Percentiles rank a stretch among this genome's conserved stretches.
Evolutionary conservation across 2,329 filamentous ascomycete species (phyloP).

Genomic region (Diplodia sapinea): DNA sequence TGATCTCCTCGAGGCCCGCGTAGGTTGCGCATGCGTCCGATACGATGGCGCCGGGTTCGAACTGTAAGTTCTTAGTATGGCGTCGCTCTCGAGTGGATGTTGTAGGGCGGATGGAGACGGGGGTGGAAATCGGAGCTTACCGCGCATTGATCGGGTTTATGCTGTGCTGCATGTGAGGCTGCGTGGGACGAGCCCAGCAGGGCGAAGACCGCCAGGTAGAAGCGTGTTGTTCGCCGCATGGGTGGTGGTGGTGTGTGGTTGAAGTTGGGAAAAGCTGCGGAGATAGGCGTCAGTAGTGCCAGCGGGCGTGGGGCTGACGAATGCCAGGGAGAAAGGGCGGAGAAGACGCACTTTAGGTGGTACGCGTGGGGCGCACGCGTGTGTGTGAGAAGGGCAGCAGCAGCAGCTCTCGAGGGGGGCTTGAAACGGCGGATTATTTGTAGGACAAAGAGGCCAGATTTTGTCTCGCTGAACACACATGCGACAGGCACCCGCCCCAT

Average conservation of each 20-base stretch:
- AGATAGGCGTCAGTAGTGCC: constrained; percentile 15
- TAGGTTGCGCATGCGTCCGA: constrained; percentile 95
- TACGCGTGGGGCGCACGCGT: neutral
- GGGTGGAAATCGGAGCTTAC: constrained; percentile 51
- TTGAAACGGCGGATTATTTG: constrained; percentile 27
- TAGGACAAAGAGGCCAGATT: constrained; percentile 47
- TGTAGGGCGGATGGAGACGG: constrained; percentile 32
- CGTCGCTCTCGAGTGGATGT: neutral
- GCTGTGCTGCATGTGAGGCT: constrained; percentile 44
- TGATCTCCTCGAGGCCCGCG: constrained; percentile 83
- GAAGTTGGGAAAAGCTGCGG: constrained; percentile 25
- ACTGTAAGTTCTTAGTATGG: constrained; percentile 58
- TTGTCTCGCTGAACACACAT: constrained; percentile 33
- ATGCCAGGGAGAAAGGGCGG: constrained; percentile 3
- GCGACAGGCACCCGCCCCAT: constrained; percentile 14
- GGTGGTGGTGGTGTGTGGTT: constrained; percentile 4
- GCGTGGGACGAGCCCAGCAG: constrained; percentile 60
- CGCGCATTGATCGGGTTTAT: constrained; percentile 59
- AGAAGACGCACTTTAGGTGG: constrained; percentile 7
- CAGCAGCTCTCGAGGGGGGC: neutral
- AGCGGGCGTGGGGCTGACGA: constrained; percentile 23
- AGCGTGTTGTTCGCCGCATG: constrained; percentile 62
- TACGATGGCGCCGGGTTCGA: constrained; percentile 86
- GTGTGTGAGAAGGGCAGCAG: neutral
- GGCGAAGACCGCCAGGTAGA: constrained; percentile 68